Conservation (phyloP, 192 early-diverging fungal genomes). For the Coemansia sp. region DNA sequence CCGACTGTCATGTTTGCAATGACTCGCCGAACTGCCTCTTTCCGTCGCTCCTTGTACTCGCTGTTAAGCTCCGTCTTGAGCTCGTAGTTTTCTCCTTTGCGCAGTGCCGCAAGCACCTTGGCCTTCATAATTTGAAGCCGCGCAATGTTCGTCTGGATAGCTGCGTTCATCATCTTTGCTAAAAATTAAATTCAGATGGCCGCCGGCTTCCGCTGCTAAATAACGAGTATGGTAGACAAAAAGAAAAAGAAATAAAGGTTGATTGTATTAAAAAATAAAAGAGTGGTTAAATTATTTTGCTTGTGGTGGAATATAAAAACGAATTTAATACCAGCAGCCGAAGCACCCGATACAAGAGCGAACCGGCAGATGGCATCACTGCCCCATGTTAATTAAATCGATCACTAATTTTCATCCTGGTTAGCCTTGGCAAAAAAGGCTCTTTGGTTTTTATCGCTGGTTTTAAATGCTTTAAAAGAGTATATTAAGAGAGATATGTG, state of each 20-base stretch:
- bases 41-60: slow-evolving; percentile 93
- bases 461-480: too few species aligned
- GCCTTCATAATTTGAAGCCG: slow-evolving; percentile 54
- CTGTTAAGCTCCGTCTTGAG: slow-evolving; percentile 95
- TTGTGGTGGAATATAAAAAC: too few species aligned
- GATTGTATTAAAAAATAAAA: slow-evolving; percentile 4
- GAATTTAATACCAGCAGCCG: too few species aligned
- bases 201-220: not conserved
- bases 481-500: too few species aligned
- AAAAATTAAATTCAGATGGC: not conserved
- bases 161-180: slow-evolving; percentile 51
- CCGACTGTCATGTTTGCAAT: slow-evolving; percentile 99
- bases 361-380: too few species aligned
- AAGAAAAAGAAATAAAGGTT: not conserved
- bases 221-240: not conserved
- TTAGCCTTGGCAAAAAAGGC: too few species aligned
- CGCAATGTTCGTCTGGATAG: slow-evolving; percentile 51
- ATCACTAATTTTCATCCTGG: too few species aligned
- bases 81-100: slow-evolving; percentile 89
- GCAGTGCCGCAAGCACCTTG: slow-evolving; percentile 51
- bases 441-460: too few species aligned
- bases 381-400: too few species aligned
- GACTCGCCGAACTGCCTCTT: slow-evolving; percentile 97
- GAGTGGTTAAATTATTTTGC: too few species aligned
- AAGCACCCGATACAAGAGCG: too few species aligned